Conservation (phyloP, 2,329 filamentous ascomycete species). For the Beauveria varroae region DNA sequence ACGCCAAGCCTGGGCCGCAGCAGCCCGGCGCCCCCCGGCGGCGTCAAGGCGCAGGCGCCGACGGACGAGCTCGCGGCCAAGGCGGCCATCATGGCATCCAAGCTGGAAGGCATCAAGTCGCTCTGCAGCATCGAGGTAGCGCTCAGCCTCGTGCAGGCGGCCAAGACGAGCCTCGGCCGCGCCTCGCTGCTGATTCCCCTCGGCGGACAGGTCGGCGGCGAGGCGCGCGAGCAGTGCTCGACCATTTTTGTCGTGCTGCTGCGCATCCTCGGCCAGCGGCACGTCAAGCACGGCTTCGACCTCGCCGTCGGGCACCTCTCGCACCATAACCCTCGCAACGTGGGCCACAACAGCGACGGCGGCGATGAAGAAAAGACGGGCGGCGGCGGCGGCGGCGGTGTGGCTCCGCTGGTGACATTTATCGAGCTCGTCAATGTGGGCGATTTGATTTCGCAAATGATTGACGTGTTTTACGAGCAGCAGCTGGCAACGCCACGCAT, state of each 20-base stretch:
- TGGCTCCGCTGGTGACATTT: slow-evolving; percentile 89
- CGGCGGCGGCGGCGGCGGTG: slow-evolving; percentile 23
- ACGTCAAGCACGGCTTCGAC: slow-evolving; percentile 89
- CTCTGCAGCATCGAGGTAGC: slow-evolving; percentile 96
- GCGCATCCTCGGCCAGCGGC: slow-evolving; percentile 73
- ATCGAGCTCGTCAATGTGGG: slow-evolving; percentile 97
- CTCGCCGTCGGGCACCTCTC: slow-evolving; percentile 87
- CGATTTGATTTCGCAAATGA: slow-evolving; percentile 96
- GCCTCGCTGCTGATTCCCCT: slow-evolving; percentile 75
- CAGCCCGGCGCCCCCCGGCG: slow-evolving; percentile 32
- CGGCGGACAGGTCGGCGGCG: slow-evolving; percentile 70
- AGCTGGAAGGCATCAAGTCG: slow-evolving; percentile 87
- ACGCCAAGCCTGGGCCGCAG: slow-evolving; percentile 37
- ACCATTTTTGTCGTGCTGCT: slow-evolving; percentile 81
- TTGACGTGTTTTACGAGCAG: slow-evolving; percentile 97
- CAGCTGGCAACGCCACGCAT: slow-evolving; percentile 78
- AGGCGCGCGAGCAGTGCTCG: slow-evolving; percentile 82
- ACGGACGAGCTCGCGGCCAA: slow-evolving; percentile 92
- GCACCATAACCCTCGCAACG: slow-evolving; percentile 81
- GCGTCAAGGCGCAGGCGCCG: slow-evolving; percentile 66
- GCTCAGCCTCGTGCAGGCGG: slow-evolving; percentile 77
- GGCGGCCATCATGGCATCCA: slow-evolving; percentile 92
- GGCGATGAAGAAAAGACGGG: slow-evolving; percentile 42
- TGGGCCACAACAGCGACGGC: slow-evolving; percentile 47
- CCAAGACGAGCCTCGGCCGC: slow-evolving; percentile 80